Conservation (phyloP, 176 grass and related monocot species). For the Hordeum marinum region DNA sequence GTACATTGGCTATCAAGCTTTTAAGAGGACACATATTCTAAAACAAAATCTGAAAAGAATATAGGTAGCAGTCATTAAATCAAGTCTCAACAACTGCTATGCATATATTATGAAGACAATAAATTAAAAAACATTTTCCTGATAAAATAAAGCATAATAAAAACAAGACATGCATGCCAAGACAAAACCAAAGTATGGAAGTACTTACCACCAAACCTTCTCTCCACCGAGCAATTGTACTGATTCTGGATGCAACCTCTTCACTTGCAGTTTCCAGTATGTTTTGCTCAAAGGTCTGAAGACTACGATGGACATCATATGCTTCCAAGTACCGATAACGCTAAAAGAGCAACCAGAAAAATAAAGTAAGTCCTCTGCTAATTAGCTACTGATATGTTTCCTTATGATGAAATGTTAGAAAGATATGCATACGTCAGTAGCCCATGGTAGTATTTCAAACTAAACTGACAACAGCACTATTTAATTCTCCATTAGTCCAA, state of each 20-base stretch:
- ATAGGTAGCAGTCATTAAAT: neutral
- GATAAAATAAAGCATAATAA: slow-evolving; percentile 15
- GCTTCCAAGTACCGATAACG: slow-evolving; percentile 76
- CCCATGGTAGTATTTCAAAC: neutral
- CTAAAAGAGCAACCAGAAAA: slow-evolving; percentile 42
- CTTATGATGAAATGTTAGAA: neutral
- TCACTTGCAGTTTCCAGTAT: slow-evolving; percentile 42
- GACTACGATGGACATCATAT: slow-evolving; percentile 62
- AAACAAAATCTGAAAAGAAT: neutral
- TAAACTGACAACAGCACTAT: neutral
- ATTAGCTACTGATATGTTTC: slow-evolving; percentile 1
- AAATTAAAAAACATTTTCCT: neutral
- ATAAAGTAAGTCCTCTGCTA: neutral
- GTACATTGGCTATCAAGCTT: neutral
- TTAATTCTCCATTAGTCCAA: neutral
- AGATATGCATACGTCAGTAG: slow-evolving; percentile 4
- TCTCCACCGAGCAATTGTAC: slow-evolving; percentile 60
- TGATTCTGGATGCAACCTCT: slow-evolving; percentile 60
- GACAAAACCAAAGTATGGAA: slow-evolving; percentile 15
- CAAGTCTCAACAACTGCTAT: neutral
- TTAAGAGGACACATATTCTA: neutral
- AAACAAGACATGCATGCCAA: neutral
- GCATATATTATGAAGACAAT: neutral
- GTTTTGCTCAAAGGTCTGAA: slow-evolving; percentile 64
- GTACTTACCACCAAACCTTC: slow-evolving; percentile 83